These are phyloP conservation scores for Cavenderia fasciculata DNA, from an alignment of 78 protist genomes.

Conservation along the genomic window DNA sequence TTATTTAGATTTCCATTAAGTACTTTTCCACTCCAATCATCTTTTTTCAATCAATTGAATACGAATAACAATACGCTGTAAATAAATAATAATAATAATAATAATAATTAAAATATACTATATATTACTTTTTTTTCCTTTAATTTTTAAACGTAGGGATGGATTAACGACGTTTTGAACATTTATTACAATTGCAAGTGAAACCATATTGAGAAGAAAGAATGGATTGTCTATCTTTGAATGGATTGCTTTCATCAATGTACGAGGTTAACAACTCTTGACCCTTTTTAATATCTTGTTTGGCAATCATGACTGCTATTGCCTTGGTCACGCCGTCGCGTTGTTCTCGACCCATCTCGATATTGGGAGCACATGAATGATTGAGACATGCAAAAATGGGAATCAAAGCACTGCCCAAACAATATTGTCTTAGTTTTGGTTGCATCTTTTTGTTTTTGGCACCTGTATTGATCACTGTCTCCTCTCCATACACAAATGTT, in stretches of 20 bases:
- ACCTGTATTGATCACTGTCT: background rate
- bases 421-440: background rate
- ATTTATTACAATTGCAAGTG: constrained; percentile 57
- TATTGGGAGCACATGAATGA: constrained; percentile 71
- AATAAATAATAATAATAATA: too few species aligned
- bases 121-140: too few species aligned
- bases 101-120: too few species aligned
- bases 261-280: constrained; percentile 29
- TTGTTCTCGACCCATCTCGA: constrained; percentile 45
- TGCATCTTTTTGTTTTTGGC: background rate
- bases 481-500: constrained; percentile 32
- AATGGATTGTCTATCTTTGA: constrained; percentile 22
- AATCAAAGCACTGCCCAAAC: constrained; percentile 57
- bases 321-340: constrained; percentile 35
- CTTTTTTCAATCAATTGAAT: too few species aligned
- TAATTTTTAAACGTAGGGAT: too few species aligned
- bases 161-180: too few species aligned
- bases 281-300: constrained; percentile 32
- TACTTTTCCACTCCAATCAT: too few species aligned
- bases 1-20: too few species aligned
- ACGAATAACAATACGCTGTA: too few species aligned
- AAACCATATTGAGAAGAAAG: constrained; percentile 59
- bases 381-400: constrained; percentile 74
- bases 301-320: constrained; percentile 42
- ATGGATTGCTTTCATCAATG: constrained; percentile 49